phyloP scores from a whole-genome alignment of 106 monocot species.

The Platanthera guangdongensis region DNA sequence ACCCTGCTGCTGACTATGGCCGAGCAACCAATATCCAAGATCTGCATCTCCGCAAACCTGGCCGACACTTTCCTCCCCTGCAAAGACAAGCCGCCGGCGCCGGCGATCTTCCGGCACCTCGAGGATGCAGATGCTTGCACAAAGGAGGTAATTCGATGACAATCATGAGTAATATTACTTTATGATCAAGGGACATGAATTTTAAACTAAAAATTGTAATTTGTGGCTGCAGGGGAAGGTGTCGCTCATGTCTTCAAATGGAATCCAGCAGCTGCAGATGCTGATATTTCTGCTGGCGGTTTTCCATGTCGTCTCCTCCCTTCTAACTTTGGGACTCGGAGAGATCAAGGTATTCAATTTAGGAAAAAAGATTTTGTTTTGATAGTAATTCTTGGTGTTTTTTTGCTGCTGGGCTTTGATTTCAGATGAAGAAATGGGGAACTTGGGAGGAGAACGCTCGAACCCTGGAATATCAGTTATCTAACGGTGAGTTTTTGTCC shows the following conservation, averaged over 20 bases:
- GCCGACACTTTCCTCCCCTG: constrained; percentile 26
- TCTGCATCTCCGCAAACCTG: constrained; percentile 19
- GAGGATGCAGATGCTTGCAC: constrained; percentile 6
- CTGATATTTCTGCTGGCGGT: constrained; percentile 32
- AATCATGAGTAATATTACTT: neutral
- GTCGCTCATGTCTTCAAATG: constrained; percentile 23
- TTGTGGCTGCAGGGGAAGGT: constrained; percentile 24
- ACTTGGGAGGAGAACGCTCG: constrained; percentile 43
- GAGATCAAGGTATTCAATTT: constrained; percentile 31
- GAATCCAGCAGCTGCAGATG: constrained; percentile 30
- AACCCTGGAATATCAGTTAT: constrained; percentile 29
- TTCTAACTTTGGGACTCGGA: constrained; percentile 32
- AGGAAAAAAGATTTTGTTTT: neutral
- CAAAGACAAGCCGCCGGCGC: neutral
- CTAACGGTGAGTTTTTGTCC: constrained; percentile 20
- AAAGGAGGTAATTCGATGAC: constrained; percentile 4
- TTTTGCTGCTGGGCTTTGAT: neutral
- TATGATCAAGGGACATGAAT: too few species aligned
- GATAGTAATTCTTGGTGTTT: neutral
- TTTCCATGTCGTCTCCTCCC: constrained; percentile 36
- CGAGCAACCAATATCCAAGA: constrained; percentile 25
- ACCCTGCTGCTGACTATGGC: constrained; percentile 28
- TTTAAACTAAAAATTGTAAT: too few species aligned
- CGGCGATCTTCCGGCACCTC: neutral
- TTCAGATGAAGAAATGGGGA: constrained; percentile 43